These are phyloP conservation scores for Suhomyces bolitotheri DNA, from an alignment of 1,139 yeast genomes.

Conservation along the genomic window DNA sequence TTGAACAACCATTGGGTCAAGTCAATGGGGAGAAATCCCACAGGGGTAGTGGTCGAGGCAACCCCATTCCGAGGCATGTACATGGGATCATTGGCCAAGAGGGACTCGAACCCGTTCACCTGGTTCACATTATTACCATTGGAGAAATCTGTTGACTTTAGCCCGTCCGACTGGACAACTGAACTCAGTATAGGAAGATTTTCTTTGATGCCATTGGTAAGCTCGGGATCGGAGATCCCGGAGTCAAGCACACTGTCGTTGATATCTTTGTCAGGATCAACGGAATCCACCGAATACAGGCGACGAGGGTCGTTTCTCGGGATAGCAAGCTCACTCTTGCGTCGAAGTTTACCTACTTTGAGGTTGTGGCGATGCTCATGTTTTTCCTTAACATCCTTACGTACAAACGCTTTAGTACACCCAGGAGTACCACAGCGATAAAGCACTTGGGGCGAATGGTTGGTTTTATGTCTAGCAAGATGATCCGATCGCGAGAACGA, in stretches of 20 bases:
- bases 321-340: neutral
- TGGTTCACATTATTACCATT: neutral
- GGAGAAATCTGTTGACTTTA: neutral
- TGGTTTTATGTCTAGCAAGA: constrained; percentile 38
- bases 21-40: constrained; percentile 16
- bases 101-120: neutral
- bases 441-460: constrained; percentile 33
- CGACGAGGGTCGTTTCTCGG: neutral
- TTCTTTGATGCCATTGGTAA: neutral
- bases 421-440: constrained; percentile 29
- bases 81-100: neutral
- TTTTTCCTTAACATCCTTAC: constrained; percentile 39
- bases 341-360: constrained; percentile 1
- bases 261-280: neutral
- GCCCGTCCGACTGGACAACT: neutral
- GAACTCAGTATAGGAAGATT: neutral
- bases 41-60: constrained; percentile 2
- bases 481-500: constrained; percentile 42
- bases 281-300: neutral
- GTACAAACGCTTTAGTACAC: constrained; percentile 39
- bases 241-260: neutral
- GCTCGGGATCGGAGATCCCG: neutral
- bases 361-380: constrained; percentile 33
- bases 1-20: constrained; percentile 32
- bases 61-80: neutral